These are phyloP conservation scores for Phlebopus sp. DNA, from an alignment of 1,284 basidiomycete genomes.

Conservation along the genomic window DNA sequence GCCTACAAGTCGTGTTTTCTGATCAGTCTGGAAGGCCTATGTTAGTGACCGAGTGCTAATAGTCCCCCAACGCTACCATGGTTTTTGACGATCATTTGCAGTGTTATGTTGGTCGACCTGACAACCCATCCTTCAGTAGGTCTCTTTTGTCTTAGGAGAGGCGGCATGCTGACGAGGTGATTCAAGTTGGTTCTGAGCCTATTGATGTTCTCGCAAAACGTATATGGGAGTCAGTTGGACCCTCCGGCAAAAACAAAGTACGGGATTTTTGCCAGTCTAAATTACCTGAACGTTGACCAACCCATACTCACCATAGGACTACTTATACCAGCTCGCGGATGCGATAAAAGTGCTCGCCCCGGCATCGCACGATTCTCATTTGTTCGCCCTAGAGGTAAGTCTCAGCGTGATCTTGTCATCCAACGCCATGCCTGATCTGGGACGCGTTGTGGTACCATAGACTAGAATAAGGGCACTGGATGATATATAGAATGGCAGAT, in stretches of 20 bases:
- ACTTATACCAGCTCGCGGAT: conserved; percentile 69
- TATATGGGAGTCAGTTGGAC: conserved; percentile 75
- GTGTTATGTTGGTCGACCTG: conserved; percentile 63
- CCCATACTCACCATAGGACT: conserved; percentile 55
- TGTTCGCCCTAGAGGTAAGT: conserved; percentile 69
- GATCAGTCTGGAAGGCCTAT: conserved; percentile 13
- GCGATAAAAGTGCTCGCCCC: conserved; percentile 71
- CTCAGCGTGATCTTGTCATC: neutral
- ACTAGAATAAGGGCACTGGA: conserved; percentile 6
- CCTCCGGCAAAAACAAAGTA: conserved; percentile 83
- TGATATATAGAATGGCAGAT: conserved; percentile 10
- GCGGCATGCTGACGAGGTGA: neutral
- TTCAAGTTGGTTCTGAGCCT: conserved; percentile 73
- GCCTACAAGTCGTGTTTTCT: neutral
- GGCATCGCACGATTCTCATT: conserved; percentile 72
- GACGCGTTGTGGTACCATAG: neutral
- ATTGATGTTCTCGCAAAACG: conserved; percentile 61
- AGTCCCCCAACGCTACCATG: neutral
- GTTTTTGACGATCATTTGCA: conserved; percentile 12
- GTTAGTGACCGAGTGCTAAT: conserved; percentile 9
- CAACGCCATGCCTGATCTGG: neutral
- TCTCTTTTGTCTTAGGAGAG: neutral
- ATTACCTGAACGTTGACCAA: neutral
- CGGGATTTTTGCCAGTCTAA: neutral
- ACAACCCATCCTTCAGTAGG: conserved; percentile 63